Evolutionary conservation across 768 basidiomycete species (phyloP), one percentile per base, ranked within the genome.

Genomic region (Hygrocybe coccinea): DNA sequence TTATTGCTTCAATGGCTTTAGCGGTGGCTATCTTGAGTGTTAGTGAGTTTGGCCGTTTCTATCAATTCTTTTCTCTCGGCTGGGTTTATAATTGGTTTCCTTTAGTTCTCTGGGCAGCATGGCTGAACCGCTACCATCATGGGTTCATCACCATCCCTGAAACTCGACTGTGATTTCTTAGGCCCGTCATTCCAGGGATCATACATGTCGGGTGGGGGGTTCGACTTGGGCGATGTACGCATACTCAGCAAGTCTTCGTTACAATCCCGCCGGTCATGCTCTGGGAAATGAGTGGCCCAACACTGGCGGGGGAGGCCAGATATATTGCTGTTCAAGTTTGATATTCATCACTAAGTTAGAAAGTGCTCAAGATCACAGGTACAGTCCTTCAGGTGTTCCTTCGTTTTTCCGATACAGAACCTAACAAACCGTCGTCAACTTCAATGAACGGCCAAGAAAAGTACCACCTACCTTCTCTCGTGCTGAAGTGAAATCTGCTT

Each of bases 331-430:
- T 62, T 95, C 90, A 8, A 69, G 74, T 21, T 81, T 82, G 1
- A 85, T 84, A 64, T 86, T 91, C 11, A 17, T 50, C 29, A n/a
- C n/a, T n/a, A n/a, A n/a, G n/a, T n/a, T 34, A 19, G 14, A 37
- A 35, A n/a, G 34, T 25, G 22, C 39, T 8, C 3, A 29, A 44
- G 1, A 46, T 39, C 21, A 56, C 34, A 56, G 38, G 36, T 56
- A 50, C 22, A 56, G 49, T 14, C 48, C 38, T 65, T 93, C 91
- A 1, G 91, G 91, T 25, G 91, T 93, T 60, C 91, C 93, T 75
- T 98, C 97, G 71, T 95, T 95, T 86, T 99, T 99, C 72, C 90
- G 82, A 75, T 97, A 95, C 46, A 99, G 67, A 12, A 92, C 84
- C 86, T 89, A 60, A 11, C 17, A 29, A 61, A 56, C 48, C 54